A percentile compares a stretch with the other conserved stretches of the same genome.
Conservation (phyloP, 164 flowering plant genomes). For the Kalanchoe fedtschenkoi region DNA sequence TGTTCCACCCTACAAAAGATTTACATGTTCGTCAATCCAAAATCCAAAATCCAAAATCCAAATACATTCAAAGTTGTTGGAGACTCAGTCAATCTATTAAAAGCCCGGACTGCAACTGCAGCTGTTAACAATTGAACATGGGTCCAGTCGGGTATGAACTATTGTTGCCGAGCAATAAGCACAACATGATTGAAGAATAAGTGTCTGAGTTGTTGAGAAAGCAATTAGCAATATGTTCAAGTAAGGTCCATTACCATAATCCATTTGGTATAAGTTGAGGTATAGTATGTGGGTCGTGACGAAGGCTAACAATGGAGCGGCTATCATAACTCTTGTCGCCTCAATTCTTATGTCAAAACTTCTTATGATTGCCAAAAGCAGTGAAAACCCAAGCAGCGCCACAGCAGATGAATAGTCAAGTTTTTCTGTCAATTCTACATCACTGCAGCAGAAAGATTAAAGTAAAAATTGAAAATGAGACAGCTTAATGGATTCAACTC, state of each 20-base stretch:
- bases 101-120: no score
- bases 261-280: slow-evolving; percentile 65
- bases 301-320: slow-evolving; percentile 78
- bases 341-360: slow-evolving; percentile 58
- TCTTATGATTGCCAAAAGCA: slow-evolving; percentile 53
- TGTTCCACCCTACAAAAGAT: slow-evolving; percentile 51
- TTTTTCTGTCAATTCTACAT: slow-evolving; percentile 72
- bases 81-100: no score
- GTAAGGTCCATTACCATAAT: slow-evolving; percentile 44
- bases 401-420: slow-evolving; percentile 75
- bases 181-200: neutral
- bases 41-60: neutral
- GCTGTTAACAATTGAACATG: neutral
- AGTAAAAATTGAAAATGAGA: neutral
- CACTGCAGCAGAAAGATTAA: slow-evolving; percentile 32
- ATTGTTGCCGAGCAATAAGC: neutral
- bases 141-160: neutral
- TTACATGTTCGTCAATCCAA: neutral
- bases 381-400: slow-evolving; percentile 58
- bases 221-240: neutral
- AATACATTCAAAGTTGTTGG: no score
- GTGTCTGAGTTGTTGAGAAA: neutral
- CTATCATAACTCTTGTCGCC: slow-evolving; percentile 77
- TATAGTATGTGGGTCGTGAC: slow-evolving; percentile 80
- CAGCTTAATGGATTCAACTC: neutral